Base-by-base conservation (phyloP, 345 rosid species). In the Citrus medica region DNA sequence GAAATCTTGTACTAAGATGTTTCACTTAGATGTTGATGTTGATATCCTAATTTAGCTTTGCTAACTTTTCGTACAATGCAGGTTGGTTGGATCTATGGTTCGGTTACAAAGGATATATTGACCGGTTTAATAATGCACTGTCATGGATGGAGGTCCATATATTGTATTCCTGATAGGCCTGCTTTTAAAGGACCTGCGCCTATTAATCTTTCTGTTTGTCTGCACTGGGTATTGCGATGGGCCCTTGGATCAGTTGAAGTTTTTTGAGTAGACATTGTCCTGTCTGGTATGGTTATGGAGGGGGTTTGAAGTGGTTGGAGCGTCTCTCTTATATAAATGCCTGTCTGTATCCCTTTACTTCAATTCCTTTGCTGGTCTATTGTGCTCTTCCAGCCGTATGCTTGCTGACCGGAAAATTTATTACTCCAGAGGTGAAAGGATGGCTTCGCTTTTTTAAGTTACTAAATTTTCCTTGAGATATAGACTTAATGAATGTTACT, bases 71-170 rank as follows among this genome's bases (percentile, higher is more conserved):
- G 69, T 58, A 22, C 46, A 22, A 35, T 79, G 37, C 76, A 88
- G 89, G 86, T 88, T 42, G 88, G 88, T 24, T 92, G 96, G 96
- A 92, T 90, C 76, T 92, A 92, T 59, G 94, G 93, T 42, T 90
- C 94, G 21, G 87, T 86, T 58, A 88, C 89, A 3, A 92, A 89
- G 72, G 92, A 92, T 80, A 90, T 88, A 78, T 85, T 90, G 76
- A 90, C 94, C 2, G 94, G 97, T 24, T 89, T 92, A 71, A 92
- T 89, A 84, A 89, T 90, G 93, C 94, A 90, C 74, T 90, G 91
- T 71, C 94, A 86, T 46, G 97, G 94, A 60, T 92, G 94, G 97
- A 88, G 94, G 77, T 92, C 94, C 13, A 86, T 92, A 19, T 90
- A 92, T 42, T 88, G 90, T 75, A 83, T 86, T 59, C 93, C 97